Evolutionary conservation across 2,329 filamentous ascomycete genomes (phyloP), one percentile per base, ranked within the genome.

Genomic region (Purpureocillium lavendulum): DNA sequence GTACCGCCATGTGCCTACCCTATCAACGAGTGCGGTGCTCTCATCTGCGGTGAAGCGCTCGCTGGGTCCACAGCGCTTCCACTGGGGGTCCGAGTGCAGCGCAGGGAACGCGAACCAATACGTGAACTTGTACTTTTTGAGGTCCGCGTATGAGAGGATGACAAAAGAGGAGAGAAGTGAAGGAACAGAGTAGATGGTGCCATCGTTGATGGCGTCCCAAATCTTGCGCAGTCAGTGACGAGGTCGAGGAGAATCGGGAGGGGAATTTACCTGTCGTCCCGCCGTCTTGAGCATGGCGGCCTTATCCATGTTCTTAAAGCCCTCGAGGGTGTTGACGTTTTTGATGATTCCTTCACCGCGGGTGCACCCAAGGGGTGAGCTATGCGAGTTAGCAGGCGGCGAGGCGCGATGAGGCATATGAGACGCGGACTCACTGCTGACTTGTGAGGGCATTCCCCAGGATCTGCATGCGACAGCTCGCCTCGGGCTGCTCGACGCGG

Each of bases 21-120:
- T 73, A 41, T 95, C 88, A 11, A 89, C 86, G 26, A 98, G 71
- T 7, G 78, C 73, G 3, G 80, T 82, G 42, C 83, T 90, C 60
- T 97, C 90, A 45, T 75, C 67, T 3, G 73, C 56, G 3, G 70
- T 76, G 35, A 97, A 64, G 35, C 60, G 70, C 39, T 68, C 63
- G 35, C 76, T 66, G 8, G 67, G 67, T 2, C 69, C 73, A 2
- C 71, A 61, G 38, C 81, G 69, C 50, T 77, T 82, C 92, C 92
- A 98, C 21, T 74, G 70, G 2, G 87, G 87, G 40, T 90, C 82
- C 4, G 90, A 94, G 58, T 94, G 89, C 33, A 98, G 72, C 13
- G 90, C 88, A 1, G 92, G 92, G 55, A 94, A 98, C 5, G 84
- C 90, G 61, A 97, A 97, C 80, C 94, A 94, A 64, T 97, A 97